Evolutionary conservation across 306 rosid genomes (phyloP).

Genomic region (Argentina anserina): DNA sequence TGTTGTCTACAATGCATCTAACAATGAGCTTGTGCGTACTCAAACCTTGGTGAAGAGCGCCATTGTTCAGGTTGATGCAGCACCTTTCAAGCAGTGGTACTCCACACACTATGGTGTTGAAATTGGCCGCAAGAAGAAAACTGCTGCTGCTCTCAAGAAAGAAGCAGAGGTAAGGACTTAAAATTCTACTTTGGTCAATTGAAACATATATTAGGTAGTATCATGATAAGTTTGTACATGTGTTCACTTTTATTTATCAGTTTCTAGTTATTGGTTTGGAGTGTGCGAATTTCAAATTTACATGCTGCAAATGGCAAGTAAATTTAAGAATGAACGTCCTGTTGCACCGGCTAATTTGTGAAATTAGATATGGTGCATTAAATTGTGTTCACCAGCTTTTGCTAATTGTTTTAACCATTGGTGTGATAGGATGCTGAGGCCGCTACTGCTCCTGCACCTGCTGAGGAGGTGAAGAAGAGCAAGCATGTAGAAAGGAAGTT

Average conservation of each 20-base stretch:
- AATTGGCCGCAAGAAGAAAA: constrained; percentile 60
- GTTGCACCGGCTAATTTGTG: neutral
- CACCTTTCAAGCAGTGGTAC: constrained; percentile 69
- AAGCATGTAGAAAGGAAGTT: constrained; percentile 48
- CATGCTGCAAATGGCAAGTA: too few relatives aligned
- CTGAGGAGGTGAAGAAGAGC: constrained; percentile 57
- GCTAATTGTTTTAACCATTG: neutral
- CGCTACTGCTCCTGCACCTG: constrained; percentile 17
- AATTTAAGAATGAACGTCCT: neutral
- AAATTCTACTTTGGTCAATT: neutral
- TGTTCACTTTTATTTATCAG: too few relatives aligned
- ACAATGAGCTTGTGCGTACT: constrained; percentile 61
- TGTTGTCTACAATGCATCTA: constrained; percentile 68
- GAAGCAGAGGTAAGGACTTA: constrained; percentile 49
- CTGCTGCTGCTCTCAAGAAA: constrained; percentile 39
- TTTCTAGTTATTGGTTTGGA: too few relatives aligned
- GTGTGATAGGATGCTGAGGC: constrained; percentile 43
- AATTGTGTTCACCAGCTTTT: too few relatives aligned
- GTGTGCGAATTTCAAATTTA: too few relatives aligned
- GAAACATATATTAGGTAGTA: neutral
- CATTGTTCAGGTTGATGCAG: constrained; percentile 64
- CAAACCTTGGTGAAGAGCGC: constrained; percentile 66
- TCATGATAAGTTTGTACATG: neutral
- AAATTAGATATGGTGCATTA: neutral
- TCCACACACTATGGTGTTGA: constrained; percentile 61